Evolutionary conservation across 2,329 filamentous ascomycete species (phyloP).

Genomic region (Boeremia exigua): DNA sequence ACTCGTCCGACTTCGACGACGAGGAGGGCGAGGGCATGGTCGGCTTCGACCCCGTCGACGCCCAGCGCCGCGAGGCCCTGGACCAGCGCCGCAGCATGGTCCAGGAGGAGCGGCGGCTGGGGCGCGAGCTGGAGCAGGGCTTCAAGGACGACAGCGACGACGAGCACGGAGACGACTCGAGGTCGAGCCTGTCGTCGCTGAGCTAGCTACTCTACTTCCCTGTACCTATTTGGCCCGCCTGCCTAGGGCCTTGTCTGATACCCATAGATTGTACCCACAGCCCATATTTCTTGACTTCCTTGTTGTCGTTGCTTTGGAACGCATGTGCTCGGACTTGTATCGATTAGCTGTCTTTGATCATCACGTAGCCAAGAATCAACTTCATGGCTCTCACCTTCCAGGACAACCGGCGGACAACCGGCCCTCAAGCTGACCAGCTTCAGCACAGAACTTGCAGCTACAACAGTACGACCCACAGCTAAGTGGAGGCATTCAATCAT

Average conservation of each 20-base stretch:
- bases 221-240: not conserved
- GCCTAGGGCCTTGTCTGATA: not conserved
- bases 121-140: slow-evolving; percentile 78
- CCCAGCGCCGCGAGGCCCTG: slow-evolving; percentile 46
- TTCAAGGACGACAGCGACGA: slow-evolving; percentile 77
- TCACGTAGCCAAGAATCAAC: too few species aligned
- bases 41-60: slow-evolving; percentile 50
- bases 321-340: too few species aligned
- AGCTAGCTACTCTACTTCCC: not conserved
- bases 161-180: slow-evolving; percentile 48
- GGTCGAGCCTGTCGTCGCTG: slow-evolving; percentile 13
- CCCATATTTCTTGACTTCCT: too few species aligned
- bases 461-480: too few species aligned
- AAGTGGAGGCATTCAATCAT: too few species aligned
- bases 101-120: slow-evolving; percentile 68
- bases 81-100: slow-evolving; percentile 48
- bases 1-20: slow-evolving; percentile 48
- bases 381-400: too few species aligned
- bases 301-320: too few species aligned
- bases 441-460: too few species aligned
- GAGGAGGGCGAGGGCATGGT: slow-evolving; percentile 57
- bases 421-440: too few species aligned
- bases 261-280: not conserved
- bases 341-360: too few species aligned
- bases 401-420: too few species aligned